phyloP scores from a whole-genome alignment of 108 stramenopile genomes.

The Licmophora abbreviata region DNA sequence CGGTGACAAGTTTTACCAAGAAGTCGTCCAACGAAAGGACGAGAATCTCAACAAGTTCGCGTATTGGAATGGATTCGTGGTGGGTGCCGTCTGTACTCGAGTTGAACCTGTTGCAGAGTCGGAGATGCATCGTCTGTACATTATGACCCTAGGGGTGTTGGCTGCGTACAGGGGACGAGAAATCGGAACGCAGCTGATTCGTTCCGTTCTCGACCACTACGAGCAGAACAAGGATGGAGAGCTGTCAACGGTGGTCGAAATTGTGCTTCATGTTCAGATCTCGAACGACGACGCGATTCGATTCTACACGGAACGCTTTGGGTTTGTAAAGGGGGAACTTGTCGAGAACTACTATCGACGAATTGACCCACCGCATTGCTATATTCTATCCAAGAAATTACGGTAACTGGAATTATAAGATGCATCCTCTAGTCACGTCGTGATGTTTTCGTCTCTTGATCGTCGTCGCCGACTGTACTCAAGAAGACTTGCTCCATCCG shows the following conservation, averaged over 20 bases:
- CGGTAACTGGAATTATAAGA: slow-evolving; percentile 2
- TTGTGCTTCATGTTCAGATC: slow-evolving; percentile 93
- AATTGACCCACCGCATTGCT: slow-evolving; percentile 96
- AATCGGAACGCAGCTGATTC: slow-evolving; percentile 86
- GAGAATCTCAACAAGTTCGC: slow-evolving; percentile 77
- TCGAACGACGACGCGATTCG: slow-evolving; percentile 87
- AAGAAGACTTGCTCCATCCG: slow-evolving; percentile 48
- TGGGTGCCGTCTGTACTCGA: slow-evolving; percentile 80
- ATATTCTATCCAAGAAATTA: slow-evolving; percentile 81
- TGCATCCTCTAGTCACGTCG: no score
- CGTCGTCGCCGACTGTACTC: slow-evolving; percentile 12
- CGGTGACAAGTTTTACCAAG: slow-evolving; percentile 82
- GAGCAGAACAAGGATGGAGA: slow-evolving; percentile 35
- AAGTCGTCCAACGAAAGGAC: slow-evolving; percentile 48
- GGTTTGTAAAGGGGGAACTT: slow-evolving; percentile 82
- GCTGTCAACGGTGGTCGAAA: slow-evolving; percentile 51
- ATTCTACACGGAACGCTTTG: slow-evolving; percentile 85
- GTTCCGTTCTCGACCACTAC: slow-evolving; percentile 66
- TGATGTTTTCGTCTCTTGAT: no score
- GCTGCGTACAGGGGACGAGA: slow-evolving; percentile 85
- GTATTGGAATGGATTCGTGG: slow-evolving; percentile 79
- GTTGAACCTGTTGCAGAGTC: slow-evolving; percentile 27
- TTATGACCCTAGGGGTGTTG: slow-evolving; percentile 95
- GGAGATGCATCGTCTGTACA: slow-evolving; percentile 57
- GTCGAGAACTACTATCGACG: slow-evolving; percentile 95